phyloP scores from a whole-genome alignment of 352 stramenopile species.

The Phytophthora citrophthora region DNA sequence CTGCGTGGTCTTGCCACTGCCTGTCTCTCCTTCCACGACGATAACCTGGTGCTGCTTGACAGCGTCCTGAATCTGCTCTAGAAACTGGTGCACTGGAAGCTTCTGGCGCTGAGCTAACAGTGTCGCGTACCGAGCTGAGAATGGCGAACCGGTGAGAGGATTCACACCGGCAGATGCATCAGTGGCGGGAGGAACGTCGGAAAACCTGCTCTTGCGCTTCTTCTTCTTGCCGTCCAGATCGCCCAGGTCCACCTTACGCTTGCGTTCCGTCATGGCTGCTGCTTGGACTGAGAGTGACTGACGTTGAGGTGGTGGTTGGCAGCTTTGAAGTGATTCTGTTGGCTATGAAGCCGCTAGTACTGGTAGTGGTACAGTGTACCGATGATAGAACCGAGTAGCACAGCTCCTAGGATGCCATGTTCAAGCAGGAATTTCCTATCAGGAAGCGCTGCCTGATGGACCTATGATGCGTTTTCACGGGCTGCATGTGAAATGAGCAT shows the following conservation, averaged over 20 bases:
- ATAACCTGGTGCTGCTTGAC: slow-evolving; percentile 96
- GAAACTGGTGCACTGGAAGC: slow-evolving; percentile 97
- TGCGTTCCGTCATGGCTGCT: slow-evolving; percentile 61
- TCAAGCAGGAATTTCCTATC: too few species aligned
- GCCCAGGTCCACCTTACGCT: slow-evolving; percentile 71
- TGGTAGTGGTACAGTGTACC: not conserved
- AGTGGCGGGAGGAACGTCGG: slow-evolving; percentile 47
- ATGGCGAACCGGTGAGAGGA: slow-evolving; percentile 90
- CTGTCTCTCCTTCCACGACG: slow-evolving; percentile 99
- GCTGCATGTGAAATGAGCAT: too few species aligned
- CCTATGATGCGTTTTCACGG: too few species aligned
- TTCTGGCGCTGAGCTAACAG: slow-evolving; percentile 95
- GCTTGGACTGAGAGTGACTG: slow-evolving; percentile 14
- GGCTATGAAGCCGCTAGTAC: slow-evolving; percentile 2
- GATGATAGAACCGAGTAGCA: too few species aligned
- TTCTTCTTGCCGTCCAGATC: slow-evolving; percentile 46
- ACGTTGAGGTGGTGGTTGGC: slow-evolving; percentile 10
- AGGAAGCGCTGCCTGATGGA: too few species aligned
- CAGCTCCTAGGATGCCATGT: not conserved
- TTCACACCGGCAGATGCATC: slow-evolving; percentile 62
- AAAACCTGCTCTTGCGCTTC: slow-evolving; percentile 86
- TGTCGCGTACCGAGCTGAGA: slow-evolving; percentile 92
- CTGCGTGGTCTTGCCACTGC: slow-evolving; percentile 97
- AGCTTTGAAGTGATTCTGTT: slow-evolving; percentile 5
- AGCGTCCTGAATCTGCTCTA: slow-evolving; percentile 96